phyloP scores from a whole-genome alignment of 2,329 filamentous ascomycete species.

The Chaetomiaceae sp. region DNA sequence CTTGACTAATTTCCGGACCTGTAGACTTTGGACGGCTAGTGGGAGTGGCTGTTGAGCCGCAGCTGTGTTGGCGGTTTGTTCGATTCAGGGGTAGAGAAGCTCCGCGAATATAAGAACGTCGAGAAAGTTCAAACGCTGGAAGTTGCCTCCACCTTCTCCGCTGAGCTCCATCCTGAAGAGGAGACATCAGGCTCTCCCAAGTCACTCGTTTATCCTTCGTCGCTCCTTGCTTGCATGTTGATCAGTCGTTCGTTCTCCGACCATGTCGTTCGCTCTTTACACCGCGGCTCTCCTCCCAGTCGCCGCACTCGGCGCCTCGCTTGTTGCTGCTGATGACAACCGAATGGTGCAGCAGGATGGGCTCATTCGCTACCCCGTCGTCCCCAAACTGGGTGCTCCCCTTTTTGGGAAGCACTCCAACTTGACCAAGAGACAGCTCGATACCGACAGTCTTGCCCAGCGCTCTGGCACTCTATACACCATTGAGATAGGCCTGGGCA shows the following conservation, averaged over 20 bases:
- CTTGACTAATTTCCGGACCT: neutral
- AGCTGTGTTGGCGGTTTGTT: neutral
- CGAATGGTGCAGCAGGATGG: constrained; percentile 13
- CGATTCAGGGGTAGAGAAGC: neutral
- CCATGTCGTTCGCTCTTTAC: constrained; percentile 14
- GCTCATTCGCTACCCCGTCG: constrained; percentile 20
- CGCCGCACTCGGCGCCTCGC: constrained; percentile 2
- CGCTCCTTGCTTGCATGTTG: neutral
- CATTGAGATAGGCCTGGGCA: constrained; percentile 15
- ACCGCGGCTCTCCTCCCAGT: constrained; percentile 16
- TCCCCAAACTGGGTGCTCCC: constrained; percentile 2
- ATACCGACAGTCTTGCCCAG: neutral
- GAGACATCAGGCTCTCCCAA: neutral
- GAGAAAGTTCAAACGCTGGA: too few species aligned
- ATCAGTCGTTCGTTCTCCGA: neutral
- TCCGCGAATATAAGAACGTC: neutral
- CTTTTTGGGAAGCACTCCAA: constrained; percentile 10
- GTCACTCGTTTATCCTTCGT: constrained; percentile 2
- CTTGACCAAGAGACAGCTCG: constrained; percentile 16
- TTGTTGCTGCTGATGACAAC: constrained; percentile 2
- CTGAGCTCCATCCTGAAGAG: neutral
- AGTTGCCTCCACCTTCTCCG: neutral
- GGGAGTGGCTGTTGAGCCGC: neutral
- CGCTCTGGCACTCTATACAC: constrained; percentile 16
- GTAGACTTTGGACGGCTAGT: neutral